Conservation (phyloP, 371 early-diverging fungal genomes). For the Mucor saturninus region DNA sequence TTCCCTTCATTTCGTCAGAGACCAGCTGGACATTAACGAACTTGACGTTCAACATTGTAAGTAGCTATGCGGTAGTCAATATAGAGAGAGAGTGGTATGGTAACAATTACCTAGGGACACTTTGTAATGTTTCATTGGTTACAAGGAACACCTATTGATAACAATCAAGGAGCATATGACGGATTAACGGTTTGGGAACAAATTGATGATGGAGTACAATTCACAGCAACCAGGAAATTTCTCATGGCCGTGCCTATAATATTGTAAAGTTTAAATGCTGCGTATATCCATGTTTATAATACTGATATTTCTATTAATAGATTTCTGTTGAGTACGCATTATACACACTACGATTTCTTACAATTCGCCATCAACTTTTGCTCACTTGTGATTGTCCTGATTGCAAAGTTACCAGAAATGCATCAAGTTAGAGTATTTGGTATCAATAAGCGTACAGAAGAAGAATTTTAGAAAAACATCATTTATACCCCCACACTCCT, state of each 20-base stretch:
- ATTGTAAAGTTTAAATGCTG: slow-evolving; percentile 67
- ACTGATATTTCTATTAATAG: slow-evolving; percentile 51
- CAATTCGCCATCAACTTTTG: slow-evolving; percentile 86
- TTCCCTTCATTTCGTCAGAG: slow-evolving; percentile 89
- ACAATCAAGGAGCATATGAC: slow-evolving; percentile 91
- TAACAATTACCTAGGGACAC: slow-evolving; percentile 66
- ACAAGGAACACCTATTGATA: slow-evolving; percentile 90
- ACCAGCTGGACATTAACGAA: slow-evolving; percentile 95
- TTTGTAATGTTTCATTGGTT: slow-evolving; percentile 96
- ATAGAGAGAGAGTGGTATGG: not conserved
- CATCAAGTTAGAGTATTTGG: slow-evolving; percentile 95
- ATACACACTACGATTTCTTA: slow-evolving; percentile 88
- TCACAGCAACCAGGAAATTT: slow-evolving; percentile 95
- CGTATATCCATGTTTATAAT: not conserved
- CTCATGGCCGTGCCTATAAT: slow-evolving; percentile 88
- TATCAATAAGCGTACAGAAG: slow-evolving; percentile 47
- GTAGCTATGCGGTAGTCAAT: slow-evolving; percentile 7
- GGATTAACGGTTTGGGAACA: slow-evolving; percentile 97
- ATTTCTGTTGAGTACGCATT: slow-evolving; percentile 92
- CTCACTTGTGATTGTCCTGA: slow-evolving; percentile 80
- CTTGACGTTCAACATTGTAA: slow-evolving; percentile 85
- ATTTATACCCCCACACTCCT: not conserved
- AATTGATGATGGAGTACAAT: slow-evolving; percentile 93
- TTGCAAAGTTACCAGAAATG: slow-evolving; percentile 93
- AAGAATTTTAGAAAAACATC: not conserved